Base-by-base conservation (phyloP, 305 asterid species). In the Rubia peregrina region DNA sequence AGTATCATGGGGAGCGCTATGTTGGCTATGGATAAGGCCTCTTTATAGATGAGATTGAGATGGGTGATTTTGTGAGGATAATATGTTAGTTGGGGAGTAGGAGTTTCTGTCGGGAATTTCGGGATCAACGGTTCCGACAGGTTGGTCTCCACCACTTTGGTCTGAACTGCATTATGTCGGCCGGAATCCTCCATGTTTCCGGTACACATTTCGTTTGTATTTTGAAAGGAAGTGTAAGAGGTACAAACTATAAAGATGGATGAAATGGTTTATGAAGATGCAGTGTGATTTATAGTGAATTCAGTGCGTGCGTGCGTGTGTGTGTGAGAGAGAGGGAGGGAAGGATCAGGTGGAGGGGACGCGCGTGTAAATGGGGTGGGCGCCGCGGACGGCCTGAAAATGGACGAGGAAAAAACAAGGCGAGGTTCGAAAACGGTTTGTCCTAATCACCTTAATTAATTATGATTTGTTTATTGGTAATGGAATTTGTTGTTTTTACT, bases 1-100 rank as follows among this genome's bases (percentile, higher is more conserved):
- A 81, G 82, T 33, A 83, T 81, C 82, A 79, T 81, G 14, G 88
- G 88, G 1, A 83, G 55, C 53, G 88, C 84, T 67, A 83, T 79
- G 40, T 68, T 81, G 40, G 82, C 77, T 64, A 81, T 61, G 48
- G 83, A 78, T 14, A 41, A 19, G 61, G 75, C 79, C 70, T 80
- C 87, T 63, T 63, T 70, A 2, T 67, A 22, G 61, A 76, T 21
- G 9, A 66, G 75, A 26, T 80, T 73, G 36, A 80, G 19, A 46
- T 68, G 76, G 70, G 74, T 57, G 51, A 9, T 55, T 44, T 70
- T 74, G 63, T 64, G 62, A 48, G 69, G 56, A 55, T 33, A 62
- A 8, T 63, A 22, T 17, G 55, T 43, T 60, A 56, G 75, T 10
- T 73, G 70, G 46, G 53, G 48, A 4, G 9, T 60, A 46, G 48